Evolutionary conservation across 495 filamentous ascomycete species (phyloP), one percentile per base, ranked within the genome.

Genomic region (Penicillium bialowiezense): DNA sequence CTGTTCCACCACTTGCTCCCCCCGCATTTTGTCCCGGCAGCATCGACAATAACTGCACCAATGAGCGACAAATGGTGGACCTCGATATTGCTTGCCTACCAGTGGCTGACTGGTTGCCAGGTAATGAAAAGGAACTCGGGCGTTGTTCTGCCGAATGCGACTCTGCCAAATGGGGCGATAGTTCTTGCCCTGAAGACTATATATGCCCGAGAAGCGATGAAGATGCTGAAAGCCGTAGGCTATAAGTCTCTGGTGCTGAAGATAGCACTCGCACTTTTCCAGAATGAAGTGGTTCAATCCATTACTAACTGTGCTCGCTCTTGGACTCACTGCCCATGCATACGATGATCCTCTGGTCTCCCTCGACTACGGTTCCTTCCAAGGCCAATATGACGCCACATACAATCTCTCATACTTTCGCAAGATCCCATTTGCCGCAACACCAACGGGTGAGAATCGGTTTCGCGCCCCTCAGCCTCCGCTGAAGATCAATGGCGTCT

Each of bases 341-440:
- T 60, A 59, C 19, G 57, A 60, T 20, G 40, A 64, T 10, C 65
- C 67, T 28, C 48, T 64, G 32, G 51, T 68, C 21, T 44, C 51
- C 7, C 68, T 84, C 2, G 70, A 78, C 59, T 83, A 85, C 57
- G 79, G 77, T 28, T 71, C 61, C n/a, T 83, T 85, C 50, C 63
- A 74, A 51, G 82, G 83, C 33, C 73, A 77, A 38, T 81, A 83
- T 55, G 72, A 72, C 33, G 41, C 58, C 1, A 51, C 53, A 4
- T 78, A 76, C 55, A 81, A 81, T 58, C 64, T 82, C 42, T 68
- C 69, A 26, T 77, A 77, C 60, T 82, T 74, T 48, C 71, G 69
- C 44, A 82, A 76, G 41, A 82, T 84, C 34, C 82, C 80, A 31
- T 84, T 77, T 54, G 80, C 78, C 18, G 75, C 81, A 13, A 77